Evolutionary conservation across 352 stramenopile genomes (phyloP), one percentile per base, ranked within the genome.

Genomic region (Thraustotheca clavata): DNA sequence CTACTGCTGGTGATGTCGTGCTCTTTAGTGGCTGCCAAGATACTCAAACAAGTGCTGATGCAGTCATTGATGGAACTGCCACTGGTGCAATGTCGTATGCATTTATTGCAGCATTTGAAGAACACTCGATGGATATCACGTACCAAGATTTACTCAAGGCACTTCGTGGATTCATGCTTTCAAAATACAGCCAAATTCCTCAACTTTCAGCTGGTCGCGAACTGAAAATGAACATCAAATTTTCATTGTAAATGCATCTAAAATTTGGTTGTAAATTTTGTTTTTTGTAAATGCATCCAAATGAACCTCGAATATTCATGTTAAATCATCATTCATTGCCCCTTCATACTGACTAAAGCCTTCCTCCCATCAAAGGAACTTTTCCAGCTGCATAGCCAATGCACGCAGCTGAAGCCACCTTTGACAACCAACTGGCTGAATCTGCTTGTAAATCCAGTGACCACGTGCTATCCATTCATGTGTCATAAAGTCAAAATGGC

Each of bases 11-110:
- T 20, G 73, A 82, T 47, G 69, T 76, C 0, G 61, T 76, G 6
- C 46, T 77, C 11, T 76, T 77, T 50, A 75, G 67, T 14, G 74
- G 74, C 55, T 80, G 74, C 49, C 68, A 72, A 38, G 74, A 80
- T 49, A 60, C 67, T 11, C 74, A 80, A 54, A 80, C 74, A 11
- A 69, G 47, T 49, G 74, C 74, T 0, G 71, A 80, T 65, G 68
- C 70, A 33, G 57, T 68, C 20, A 77, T 71, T 24, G 57, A 60
- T 4, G 69, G 59, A 22, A 50, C 71, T 27, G 67, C 67, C 24
- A 77, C 69, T 3, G 69, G 69, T 4, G 69, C 69, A n/a, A 74
- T 74, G 69, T 72, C 66, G n/a, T 72, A 74, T 39, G 69, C 69
- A 14, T 60, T 72, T 31, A 74, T 74, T 35, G 35, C 48, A 16